These are phyloP conservation scores for Penicillium steckii DNA, from an alignment of 495 filamentous ascomycete genomes.

Conservation along the genomic window DNA sequence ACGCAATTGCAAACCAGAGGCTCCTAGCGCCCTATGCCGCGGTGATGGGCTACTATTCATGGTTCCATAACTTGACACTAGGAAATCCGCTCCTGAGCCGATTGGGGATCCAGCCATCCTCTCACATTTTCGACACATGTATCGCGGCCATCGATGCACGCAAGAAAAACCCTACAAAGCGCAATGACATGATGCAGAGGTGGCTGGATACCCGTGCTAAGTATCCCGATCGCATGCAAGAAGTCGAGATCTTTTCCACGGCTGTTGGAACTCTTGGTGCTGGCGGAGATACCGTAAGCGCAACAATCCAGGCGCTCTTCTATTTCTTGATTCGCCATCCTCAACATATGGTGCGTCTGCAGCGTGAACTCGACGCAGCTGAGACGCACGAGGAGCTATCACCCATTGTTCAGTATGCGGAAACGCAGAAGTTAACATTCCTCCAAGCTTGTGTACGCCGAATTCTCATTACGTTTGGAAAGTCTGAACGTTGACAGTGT, in stretches of 20 bases:
- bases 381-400: conserved; percentile 23
- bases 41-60: conserved; percentile 38
- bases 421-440: conserved; percentile 32
- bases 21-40: conserved; percentile 34
- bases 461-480: not conserved
- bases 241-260: conserved; percentile 37
- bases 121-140: conserved; percentile 43
- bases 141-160: conserved; percentile 38
- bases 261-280: conserved; percentile 42
- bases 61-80: conserved; percentile 37
- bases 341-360: conserved; percentile 23
- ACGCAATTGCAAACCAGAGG: conserved; percentile 41
- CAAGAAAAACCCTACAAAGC: conserved; percentile 30
- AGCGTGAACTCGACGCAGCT: conserved; percentile 38
- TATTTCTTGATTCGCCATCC: conserved; percentile 34
- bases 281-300: conserved; percentile 44
- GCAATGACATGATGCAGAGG: conserved; percentile 45
- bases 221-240: conserved; percentile 39
- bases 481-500: not conserved
- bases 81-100: conserved; percentile 42
- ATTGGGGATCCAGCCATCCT: conserved; percentile 37
- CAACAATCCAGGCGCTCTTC: conserved; percentile 38
- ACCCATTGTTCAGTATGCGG: conserved; percentile 20
- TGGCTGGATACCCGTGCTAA: conserved; percentile 39
- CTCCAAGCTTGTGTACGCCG: conserved; percentile 36